Conservation (phyloP, 129 eudicot species). For the Chrysanthemum makinoi region DNA sequence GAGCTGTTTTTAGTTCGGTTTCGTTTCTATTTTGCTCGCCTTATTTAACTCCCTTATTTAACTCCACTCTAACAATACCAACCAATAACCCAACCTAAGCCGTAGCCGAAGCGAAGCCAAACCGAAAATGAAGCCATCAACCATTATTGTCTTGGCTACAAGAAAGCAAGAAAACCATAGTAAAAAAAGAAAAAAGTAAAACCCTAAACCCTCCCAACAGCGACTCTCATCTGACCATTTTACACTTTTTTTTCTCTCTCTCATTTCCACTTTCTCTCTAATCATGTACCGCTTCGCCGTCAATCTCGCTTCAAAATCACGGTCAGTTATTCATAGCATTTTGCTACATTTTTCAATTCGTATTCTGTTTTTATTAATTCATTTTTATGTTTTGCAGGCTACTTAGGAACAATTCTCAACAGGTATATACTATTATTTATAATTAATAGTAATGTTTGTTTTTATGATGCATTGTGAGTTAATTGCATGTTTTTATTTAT, state of each 20-base stretch:
- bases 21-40: too few species aligned
- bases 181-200: neutral
- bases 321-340: neutral
- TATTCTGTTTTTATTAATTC: neutral
- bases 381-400: neutral
- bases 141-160: slow-evolving; percentile 1
- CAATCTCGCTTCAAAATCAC: slow-evolving; percentile 10
- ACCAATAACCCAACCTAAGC: too few species aligned
- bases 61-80: too few species aligned
- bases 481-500: neutral
- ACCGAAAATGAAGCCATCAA: neutral
- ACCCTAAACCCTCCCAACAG: neutral
- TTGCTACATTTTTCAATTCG: neutral
- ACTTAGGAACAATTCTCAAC: neutral
- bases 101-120: too few species aligned
- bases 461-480: neutral
- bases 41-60: too few species aligned
- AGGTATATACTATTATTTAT: neutral
- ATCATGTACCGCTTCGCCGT: slow-evolving; percentile 2
- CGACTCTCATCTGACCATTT: neutral
- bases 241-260: neutral
- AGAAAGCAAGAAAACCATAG: neutral
- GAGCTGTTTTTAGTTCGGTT: too few species aligned
- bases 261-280: neutral
- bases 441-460: neutral